Base-by-base conservation (phyloP, 2,329 filamentous ascomycete species). In the Penicillium sp. region DNA sequence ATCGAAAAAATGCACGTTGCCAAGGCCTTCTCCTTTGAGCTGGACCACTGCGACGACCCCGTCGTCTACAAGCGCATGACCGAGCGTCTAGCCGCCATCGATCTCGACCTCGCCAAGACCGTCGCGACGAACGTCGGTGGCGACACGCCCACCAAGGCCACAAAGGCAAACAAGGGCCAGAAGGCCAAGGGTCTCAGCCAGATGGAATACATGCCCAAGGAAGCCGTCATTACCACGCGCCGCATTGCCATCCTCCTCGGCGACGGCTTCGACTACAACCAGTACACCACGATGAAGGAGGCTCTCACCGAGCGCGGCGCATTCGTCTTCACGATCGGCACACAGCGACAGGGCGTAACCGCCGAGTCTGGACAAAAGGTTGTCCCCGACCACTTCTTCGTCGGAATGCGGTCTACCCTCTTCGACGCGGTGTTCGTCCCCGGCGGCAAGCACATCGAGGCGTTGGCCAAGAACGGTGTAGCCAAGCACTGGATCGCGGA, bases 351-450 rank as follows among this genome's bases (percentile, higher is more conserved):
- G 33, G 77, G 82, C 28, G 81, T 92, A 51, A 83, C 76, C 45
- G 79, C 85, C 6, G 79, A 77, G 0, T 80, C 80, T 7, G 80
- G 80, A 52, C 76, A 80, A 55, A 77, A 77, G 40, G 71, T 87
- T 0, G 70, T 80, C 19, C 84, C 89, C 0, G 85, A 90, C 58
- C 87, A 93, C 64, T 86, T 91, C 64, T 81, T 92, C 41, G 86
- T 91, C 58, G 88, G 87, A 0, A 83, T 87, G 79, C 81, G 88
- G 13, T 88, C 84, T 4, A 72, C 84, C 30, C 82, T 93, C 77
- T 92, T 92, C 55, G 89, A 93, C 64, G 84, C 87, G 0, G 64
- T 91, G 25, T 90, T 89, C 62, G 73, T 95, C 2, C 88, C 88
- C 1, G 87, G 87, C 1, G 88, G 89, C 1, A 74, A 77, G 0